Evolutionary conservation across 1,284 basidiomycete genomes (phyloP), one percentile per base, ranked within the genome.

Genomic region (Trichosporon asahii): DNA sequence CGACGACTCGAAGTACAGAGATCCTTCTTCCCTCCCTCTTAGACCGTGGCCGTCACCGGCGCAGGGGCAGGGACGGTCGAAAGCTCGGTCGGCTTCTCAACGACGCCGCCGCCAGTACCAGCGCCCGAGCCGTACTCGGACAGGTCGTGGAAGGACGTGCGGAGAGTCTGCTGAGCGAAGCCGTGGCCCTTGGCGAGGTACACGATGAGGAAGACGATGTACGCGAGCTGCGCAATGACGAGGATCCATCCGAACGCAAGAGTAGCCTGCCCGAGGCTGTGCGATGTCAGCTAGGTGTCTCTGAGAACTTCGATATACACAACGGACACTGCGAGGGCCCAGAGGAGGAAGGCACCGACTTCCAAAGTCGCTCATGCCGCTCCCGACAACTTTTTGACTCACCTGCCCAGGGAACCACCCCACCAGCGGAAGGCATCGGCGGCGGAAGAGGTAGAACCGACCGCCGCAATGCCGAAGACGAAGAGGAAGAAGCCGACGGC

Each of bases 401-500:
- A 61, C 57, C 57, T 61, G 57, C 57, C 57, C 6, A 3, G 4
- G 12, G 21, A 29, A 27, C 57, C 57, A 6, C 57, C 57, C 57
- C 57, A 31, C 27, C 15, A 61, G 29, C 57, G 57, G 57, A 61
- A 61, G 7, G 2, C 14, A 15, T 61, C 57, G 29, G 57, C 57
- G 18, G 7, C 57, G 27, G 12, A 4, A 18, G 57, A 61, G 15
- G 29, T 61, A 2, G 57, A 29, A 8, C 29, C 57, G 27, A 61
- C 57, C 15, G 57, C 33, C n/a, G 29, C 57, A 7, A 61, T 31
- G 7, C 57, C 57, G 27, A 61, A 61, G 29, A 61, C 57, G 18
- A 61, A 61, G 57, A 61, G 57, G 57, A 61, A 61, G 57, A 61
- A 61, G 57, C 29, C 57, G 57, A 61, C 57, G 7, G 57, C 57